Evolutionary conservation across 257 asterid species (phyloP).

Genomic region (Dorcoceras hygrometricum): DNA sequence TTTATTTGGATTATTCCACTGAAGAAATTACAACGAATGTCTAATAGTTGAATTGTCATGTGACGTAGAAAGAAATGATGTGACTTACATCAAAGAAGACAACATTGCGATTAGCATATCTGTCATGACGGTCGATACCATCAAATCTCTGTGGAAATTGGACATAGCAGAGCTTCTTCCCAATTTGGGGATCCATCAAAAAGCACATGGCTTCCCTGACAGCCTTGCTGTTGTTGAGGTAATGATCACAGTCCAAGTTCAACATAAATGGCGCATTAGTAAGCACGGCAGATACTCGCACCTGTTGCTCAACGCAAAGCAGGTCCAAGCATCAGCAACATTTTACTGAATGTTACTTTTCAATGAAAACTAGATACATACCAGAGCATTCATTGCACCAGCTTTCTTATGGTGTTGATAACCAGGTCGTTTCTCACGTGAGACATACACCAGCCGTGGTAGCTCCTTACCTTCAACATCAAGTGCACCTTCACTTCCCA

Average conservation of each 20-base stretch:
- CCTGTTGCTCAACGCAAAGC: conserved; percentile 33
- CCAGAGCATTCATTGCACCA: conserved; percentile 85
- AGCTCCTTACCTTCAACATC: conserved; percentile 84
- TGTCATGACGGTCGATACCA: conserved; percentile 81
- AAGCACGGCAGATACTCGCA: conserved; percentile 79
- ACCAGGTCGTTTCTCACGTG: conserved; percentile 86
- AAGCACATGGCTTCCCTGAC: conserved; percentile 84
- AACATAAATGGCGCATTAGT: conserved; percentile 81
- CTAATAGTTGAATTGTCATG: not conserved
- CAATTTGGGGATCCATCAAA: conserved; percentile 79
- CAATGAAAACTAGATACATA: conserved; percentile 26
- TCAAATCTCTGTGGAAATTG: conserved; percentile 85
- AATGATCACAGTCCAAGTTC: conserved; percentile 90
- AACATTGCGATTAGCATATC: conserved; percentile 84
- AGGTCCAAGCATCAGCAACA: conserved; percentile 5
- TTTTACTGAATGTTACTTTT: not conserved
- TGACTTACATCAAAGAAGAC: conserved; percentile 79
- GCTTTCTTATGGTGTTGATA: conserved; percentile 86
- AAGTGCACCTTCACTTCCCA: conserved; percentile 87
- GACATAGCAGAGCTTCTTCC: conserved; percentile 84
- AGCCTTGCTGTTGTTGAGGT: conserved; percentile 82
- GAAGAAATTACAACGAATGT: not conserved
- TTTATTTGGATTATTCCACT: not conserved
- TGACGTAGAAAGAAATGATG: conserved; percentile 1
- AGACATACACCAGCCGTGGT: conserved; percentile 72